Evolutionary conservation across 1,284 basidiomycete species (phyloP), one percentile per base, ranked within the genome.

Genomic region (Marasmius tenuissimus): DNA sequence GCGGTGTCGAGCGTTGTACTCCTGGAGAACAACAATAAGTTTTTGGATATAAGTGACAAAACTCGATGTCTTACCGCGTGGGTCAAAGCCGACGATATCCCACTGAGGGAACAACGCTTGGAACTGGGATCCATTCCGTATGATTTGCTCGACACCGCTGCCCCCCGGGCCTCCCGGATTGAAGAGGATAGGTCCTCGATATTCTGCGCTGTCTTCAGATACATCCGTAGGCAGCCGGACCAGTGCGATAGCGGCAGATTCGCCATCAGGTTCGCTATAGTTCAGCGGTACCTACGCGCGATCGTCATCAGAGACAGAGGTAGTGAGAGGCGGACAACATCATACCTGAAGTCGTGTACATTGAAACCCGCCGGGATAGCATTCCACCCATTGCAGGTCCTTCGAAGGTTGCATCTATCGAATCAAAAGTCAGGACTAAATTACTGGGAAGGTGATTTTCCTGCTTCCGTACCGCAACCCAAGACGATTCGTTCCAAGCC

Each of bases 81-180:
- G 83, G 68, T 85, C 84, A 62, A 85, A 85, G 4, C 81, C 76
- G 2, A 85, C 74, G 11, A 84, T 64, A 63, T 85, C 82, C 63
- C 78, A 85, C 37, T 76, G 70, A 2, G 74, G 73, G 7, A 82
- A 82, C n/a, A 83, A 53, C 40, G 62, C 51, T 20, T 73, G 70
- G 33, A 84, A 61, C 1, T 63, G 49, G 3, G 67, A 58, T 0
- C 78, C 82, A 0, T 37, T 11, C 0, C 35, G 48, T 1, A 68
- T 55, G n/a, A 81, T 63, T 0, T 75, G 39, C 4, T 73, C 65
- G 4, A 82, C 76, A 14, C 82, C 82, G 58, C 78, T 77, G 2
- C 76, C 81, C 1, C 82, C 83, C 6, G 83, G 82, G 0, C 83
- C 83, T 1, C 83, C 83, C 10, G 48, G 61, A 57, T 63, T 63